Evolutionary conservation across 495 filamentous ascomycete species (phyloP).

Genomic region (Saxophila tyrrhenica): DNA sequence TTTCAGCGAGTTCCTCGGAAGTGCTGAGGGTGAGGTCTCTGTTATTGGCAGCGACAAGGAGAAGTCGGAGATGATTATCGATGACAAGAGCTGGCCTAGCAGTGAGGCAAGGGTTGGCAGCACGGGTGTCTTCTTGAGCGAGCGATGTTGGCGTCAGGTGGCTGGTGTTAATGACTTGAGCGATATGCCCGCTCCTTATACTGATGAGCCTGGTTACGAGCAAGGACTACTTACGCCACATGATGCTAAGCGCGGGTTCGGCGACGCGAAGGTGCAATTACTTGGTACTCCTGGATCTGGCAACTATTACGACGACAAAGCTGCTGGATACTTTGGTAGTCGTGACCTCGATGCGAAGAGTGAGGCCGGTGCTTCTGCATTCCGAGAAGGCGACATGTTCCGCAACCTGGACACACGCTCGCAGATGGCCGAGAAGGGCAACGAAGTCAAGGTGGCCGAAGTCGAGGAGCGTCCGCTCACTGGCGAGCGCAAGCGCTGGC

Average conservation of each 20-base stretch:
- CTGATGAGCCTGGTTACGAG: conserved; percentile 22
- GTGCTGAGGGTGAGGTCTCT: conserved; percentile 69
- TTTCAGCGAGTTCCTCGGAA: conserved; percentile 86
- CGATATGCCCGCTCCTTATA: conserved; percentile 38
- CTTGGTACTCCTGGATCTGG: conserved; percentile 49
- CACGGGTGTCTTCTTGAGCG: conserved; percentile 91
- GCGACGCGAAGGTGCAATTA: conserved; percentile 60
- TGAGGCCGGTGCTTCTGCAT: conserved; percentile 78
- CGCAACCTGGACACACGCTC: conserved; percentile 85
- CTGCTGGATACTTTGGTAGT: conserved; percentile 70
- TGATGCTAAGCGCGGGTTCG: conserved; percentile 38
- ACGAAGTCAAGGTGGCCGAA: conserved; percentile 79
- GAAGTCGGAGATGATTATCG: conserved; percentile 78
- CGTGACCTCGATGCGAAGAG: conserved; percentile 76
- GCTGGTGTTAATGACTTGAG: conserved; percentile 47
- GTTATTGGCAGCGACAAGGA: conserved; percentile 87
- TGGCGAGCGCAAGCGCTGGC: conserved; percentile 80
- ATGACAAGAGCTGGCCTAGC: conserved; percentile 78
- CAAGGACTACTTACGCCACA: conserved; percentile 36
- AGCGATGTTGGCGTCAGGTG: conserved; percentile 86
- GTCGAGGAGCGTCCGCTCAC: conserved; percentile 73
- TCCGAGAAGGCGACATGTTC: conserved; percentile 94
- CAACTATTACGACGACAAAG: conserved; percentile 55
- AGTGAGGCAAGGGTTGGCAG: conserved; percentile 86
- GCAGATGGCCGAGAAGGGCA: conserved; percentile 90